Evolutionary conservation across 2,329 filamentous ascomycete genomes (phyloP), one percentile per base, ranked within the genome.

Genomic region (Kalmusia sp.): DNA sequence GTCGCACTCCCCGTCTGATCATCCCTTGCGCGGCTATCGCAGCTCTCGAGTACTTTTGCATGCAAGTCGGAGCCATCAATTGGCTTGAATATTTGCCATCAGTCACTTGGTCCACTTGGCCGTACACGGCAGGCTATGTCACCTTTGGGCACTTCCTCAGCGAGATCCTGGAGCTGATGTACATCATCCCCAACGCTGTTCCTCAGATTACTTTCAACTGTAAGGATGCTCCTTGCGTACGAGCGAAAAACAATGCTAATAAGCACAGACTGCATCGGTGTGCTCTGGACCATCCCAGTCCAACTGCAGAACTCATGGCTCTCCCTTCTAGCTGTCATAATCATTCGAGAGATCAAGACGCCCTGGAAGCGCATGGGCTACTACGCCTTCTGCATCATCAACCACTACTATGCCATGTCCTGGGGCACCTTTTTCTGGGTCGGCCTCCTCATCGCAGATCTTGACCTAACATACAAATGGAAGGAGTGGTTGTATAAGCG

Each of bases 221-320:
- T 22, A 38, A 12, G 35, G 21, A 12, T 5, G 5, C 35, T 21
- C 12, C 14, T 15, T 14, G 11, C 15, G 12, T 21, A 22, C 7
- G 9, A 21, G 9, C n/a, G 9, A 7, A 8, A 22, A 11, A 14
- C 19, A 22, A 3, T 15, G 7, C 35, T 38, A 38, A 38, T 11
- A 12, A 3, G 17, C 6, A 8, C 14, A 38, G 35, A 77, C 61
- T 78, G 77, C 51, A 76, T 76, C 1, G 76, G 76, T 57, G 76
- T 79, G 14, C 64, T 79, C 1, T 79, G 77, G 77, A 78, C 76
- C 1, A 77, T 79, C 22, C 75, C 77, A 0, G 75, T 79, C 0
- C 75, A 77, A 52, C 63, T 79, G 2, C 77, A 79, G 55, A 76
- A 72, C 41, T 72, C 75, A 5, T 79, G 76, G 69, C 58, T 71